Conservation (phyloP, 1,284 basidiomycete species). For the Tetrapyrgos nigripes region DNA sequence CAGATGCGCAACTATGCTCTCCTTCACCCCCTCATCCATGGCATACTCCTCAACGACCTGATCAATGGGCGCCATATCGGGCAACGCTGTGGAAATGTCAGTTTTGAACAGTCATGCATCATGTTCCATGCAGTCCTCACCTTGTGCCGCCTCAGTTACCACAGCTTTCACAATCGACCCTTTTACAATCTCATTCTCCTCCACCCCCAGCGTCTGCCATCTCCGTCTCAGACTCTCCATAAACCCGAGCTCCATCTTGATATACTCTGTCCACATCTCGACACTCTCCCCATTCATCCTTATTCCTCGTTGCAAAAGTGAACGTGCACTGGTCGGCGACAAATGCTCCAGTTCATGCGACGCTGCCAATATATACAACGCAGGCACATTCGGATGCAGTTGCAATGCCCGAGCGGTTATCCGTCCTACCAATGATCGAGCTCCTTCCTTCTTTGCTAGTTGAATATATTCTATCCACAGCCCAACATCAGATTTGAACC, state of each 20-base stretch:
- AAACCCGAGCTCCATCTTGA: conserved; percentile 91
- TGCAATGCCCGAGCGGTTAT: conserved; percentile 87
- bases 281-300: conserved; percentile 75
- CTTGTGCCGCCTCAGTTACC: conserved; percentile 68
- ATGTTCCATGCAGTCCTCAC: too few relatives aligned
- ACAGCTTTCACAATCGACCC: conserved; percentile 77
- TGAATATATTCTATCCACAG: conserved; percentile 92
- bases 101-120: too few relatives aligned
- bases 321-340: conserved; percentile 84
- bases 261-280: conserved; percentile 87
- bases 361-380: conserved; percentile 88
- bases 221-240: conserved; percentile 84
- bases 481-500: conserved; percentile 88
- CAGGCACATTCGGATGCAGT: conserved; percentile 81
- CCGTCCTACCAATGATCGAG: conserved; percentile 80
- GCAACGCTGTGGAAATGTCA: too few relatives aligned
- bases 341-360: conserved; percentile 83
- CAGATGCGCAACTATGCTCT: too few relatives aligned
- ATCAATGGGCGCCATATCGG: too few relatives aligned
- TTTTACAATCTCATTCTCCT: conserved; percentile 60
- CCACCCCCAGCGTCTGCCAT: conserved; percentile 81
- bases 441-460: conserved; percentile 82
- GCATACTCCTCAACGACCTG: too few relatives aligned
- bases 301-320: conserved; percentile 86
- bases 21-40: too few relatives aligned